Percentiles rank a stretch among this genome's conserved stretches.
Conservation (phyloP, 768 basidiomycete species). For the Cystobasidium tubakii region DNA sequence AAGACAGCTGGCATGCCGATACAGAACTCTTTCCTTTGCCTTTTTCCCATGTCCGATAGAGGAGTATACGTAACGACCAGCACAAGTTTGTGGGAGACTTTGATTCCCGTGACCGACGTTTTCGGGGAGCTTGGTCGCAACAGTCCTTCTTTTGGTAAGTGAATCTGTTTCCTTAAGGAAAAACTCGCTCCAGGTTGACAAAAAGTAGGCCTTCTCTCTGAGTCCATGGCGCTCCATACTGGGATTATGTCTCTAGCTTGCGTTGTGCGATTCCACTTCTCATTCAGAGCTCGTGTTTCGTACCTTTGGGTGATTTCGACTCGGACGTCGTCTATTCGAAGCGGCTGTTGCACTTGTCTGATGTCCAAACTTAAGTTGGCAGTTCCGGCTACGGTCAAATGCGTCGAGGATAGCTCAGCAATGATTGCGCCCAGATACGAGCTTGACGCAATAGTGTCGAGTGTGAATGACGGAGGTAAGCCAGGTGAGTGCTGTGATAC, state of each 20-base stretch:
- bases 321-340: constrained; percentile 11
- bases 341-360: background rate
- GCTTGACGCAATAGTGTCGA: constrained; percentile 3
- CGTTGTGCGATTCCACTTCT: background rate
- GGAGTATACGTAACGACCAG: background rate
- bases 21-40: constrained; percentile 19
- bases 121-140: constrained; percentile 6
- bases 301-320: constrained; percentile 5
- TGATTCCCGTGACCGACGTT: constrained; percentile 8
- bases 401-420: background rate
- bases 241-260: background rate
- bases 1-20: background rate
- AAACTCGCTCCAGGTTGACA: constrained; percentile 2
- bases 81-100: background rate
- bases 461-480: background rate
- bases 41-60: background rate
- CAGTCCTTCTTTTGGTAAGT: background rate
- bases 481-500: constrained; percentile 12
- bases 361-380: background rate
- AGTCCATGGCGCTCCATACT: background rate
- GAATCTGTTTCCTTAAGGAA: background rate
- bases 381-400: constrained; percentile 1
- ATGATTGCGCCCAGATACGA: constrained; percentile 6
- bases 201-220: background rate
- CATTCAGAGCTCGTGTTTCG: background rate